Evolutionary conservation across 805 yeast genomes (phyloP).

Genomic region (Suhomyces emberorum): DNA sequence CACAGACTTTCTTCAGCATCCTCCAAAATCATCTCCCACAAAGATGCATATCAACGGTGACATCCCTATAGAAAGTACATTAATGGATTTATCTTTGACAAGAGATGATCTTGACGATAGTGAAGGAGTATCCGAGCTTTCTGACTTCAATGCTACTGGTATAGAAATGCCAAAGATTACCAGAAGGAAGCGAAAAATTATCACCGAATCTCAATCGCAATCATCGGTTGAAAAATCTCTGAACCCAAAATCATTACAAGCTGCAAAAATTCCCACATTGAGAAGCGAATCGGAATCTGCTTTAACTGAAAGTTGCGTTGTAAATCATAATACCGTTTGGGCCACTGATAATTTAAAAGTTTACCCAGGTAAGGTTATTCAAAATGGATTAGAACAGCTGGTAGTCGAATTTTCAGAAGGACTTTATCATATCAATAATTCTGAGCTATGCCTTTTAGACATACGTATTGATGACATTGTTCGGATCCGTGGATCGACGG

Average conservation of each 20-base stretch:
- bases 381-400: constrained; percentile 23
- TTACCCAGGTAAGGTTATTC: constrained; percentile 47
- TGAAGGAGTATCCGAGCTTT: neutral
- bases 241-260: too few relatives aligned
- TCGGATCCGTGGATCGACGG: constrained; percentile 26
- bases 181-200: constrained; percentile 10
- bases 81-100: too few relatives aligned
- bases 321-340: constrained; percentile 45
- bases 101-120: neutral
- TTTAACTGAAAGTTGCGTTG: constrained; percentile 9
- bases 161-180: neutral
- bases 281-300: constrained; percentile 9
- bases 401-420: constrained; percentile 43
- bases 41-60: neutral
- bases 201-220: constrained; percentile 17
- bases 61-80: too few relatives aligned
- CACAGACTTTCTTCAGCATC: neutral
- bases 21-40: neutral
- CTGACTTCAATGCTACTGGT: neutral
- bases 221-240: neutral
- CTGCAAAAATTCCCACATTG: constrained; percentile 2
- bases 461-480: constrained; percentile 57
- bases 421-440: constrained; percentile 28
- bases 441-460: constrained; percentile 47
- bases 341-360: constrained; percentile 46